Evolutionary conservation across 768 basidiomycete species (phyloP).

Genomic region (Coprinopsis marcescibilis): DNA sequence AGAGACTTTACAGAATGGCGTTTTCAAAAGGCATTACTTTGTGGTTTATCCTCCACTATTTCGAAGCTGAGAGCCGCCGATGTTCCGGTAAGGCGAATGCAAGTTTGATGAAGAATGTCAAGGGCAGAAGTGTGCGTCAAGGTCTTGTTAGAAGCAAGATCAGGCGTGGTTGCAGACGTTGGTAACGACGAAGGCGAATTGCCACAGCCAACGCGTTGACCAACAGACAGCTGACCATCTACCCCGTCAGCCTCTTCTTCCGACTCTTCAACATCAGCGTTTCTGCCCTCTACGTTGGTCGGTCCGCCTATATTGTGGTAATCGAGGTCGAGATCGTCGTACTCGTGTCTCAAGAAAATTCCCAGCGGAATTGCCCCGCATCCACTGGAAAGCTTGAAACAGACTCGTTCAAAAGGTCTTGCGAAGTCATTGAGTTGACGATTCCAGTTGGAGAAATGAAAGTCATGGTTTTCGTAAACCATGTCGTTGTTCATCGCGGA

Average conservation of each 20-base stretch:
- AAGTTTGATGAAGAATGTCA: conserved; percentile 1
- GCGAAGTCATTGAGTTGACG: neutral
- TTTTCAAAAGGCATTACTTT: neutral
- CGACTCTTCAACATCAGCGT: no score
- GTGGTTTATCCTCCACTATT: neutral
- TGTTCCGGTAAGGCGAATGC: neutral
- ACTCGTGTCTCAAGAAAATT: neutral
- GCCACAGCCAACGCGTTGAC: neutral
- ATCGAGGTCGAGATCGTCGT: conserved; percentile 1
- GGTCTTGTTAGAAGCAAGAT: neutral
- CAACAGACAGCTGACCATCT: neutral
- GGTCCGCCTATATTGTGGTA: neutral
- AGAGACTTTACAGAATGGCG: neutral
- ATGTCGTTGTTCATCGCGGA: neutral
- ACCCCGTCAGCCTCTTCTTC: neutral
- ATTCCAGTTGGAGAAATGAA: neutral
- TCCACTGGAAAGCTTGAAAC: neutral
- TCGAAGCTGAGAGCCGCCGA: neutral
- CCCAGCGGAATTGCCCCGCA: neutral
- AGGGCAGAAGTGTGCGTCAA: neutral
- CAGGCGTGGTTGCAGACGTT: neutral
- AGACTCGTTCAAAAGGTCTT: neutral
- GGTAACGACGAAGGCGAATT: neutral
- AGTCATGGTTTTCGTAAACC: neutral
- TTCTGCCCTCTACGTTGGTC: neutral